Evolutionary conservation across 306 rosid genomes (phyloP).

Genomic region (Ammopiptanthus mongolicus): DNA sequence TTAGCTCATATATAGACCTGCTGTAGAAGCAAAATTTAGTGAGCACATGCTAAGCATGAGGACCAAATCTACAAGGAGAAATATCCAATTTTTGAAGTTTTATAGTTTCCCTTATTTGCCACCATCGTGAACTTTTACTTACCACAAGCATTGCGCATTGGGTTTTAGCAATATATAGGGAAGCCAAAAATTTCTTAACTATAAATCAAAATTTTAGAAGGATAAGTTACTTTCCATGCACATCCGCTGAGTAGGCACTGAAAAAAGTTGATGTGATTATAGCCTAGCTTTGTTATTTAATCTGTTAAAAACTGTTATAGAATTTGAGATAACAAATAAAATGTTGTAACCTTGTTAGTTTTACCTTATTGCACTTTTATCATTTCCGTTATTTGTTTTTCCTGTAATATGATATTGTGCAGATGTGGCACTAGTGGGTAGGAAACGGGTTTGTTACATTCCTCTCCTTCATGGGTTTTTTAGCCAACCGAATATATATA

Average conservation of each 20-base stretch:
- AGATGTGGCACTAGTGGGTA: too few species aligned
- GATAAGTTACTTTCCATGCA: background rate
- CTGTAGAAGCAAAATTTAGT: background rate
- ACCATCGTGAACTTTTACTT: background rate
- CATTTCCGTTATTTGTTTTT: too few species aligned
- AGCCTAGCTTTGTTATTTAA: background rate
- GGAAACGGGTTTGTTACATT: too few species aligned
- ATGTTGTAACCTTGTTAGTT: too few species aligned
- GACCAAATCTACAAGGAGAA: background rate
- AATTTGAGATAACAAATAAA: too few species aligned
- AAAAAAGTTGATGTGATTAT: too few species aligned
- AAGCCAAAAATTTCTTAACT: background rate
- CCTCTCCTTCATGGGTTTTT: too few species aligned
- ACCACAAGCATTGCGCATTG: background rate
- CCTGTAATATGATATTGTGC: too few species aligned
- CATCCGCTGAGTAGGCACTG: background rate
- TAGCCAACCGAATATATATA: too few species aligned
- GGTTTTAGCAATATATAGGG: background rate
- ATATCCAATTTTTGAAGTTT: background rate
- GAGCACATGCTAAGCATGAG: background rate
- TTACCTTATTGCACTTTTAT: too few species aligned
- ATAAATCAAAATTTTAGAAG: background rate
- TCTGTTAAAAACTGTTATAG: too few species aligned
- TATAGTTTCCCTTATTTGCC: background rate
- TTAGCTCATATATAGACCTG: background rate